These are phyloP conservation scores for Mucuna pruriens DNA, from an alignment of 306 rosid genomes.

Conservation along the genomic window DNA sequence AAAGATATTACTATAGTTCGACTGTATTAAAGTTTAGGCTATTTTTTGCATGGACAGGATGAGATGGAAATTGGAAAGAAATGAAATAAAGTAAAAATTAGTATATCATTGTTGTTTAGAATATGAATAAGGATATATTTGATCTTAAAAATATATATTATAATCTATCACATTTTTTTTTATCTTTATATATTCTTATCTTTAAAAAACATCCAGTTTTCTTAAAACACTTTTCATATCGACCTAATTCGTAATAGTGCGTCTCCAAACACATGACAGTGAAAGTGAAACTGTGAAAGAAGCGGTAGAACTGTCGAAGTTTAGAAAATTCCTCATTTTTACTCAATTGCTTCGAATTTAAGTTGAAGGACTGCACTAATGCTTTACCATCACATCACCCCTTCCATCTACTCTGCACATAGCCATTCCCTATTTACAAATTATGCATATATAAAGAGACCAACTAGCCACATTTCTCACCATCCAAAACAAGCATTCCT, in stretches of 20 bases:
- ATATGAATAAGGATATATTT: too few relatives aligned
- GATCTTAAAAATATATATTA: too few relatives aligned
- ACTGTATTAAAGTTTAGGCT: too few relatives aligned
- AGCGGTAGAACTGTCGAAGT: not conserved
- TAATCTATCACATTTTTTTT: not conserved
- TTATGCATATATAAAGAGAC: conserved; percentile 35
- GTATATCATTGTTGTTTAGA: too few relatives aligned
- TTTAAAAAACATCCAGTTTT: not conserved
- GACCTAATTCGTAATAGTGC: not conserved
- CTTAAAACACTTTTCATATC: not conserved
- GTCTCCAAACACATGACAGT: not conserved
- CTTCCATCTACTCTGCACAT: conserved; percentile 3
- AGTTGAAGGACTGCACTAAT: conserved; percentile 42
- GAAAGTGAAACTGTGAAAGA: not conserved
- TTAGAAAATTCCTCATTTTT: not conserved
- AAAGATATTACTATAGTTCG: too few relatives aligned
- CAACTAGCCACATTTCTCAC: conserved; percentile 20
- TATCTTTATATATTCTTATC: not conserved
- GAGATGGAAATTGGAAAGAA: too few relatives aligned
- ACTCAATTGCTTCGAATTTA: conserved; percentile 53
- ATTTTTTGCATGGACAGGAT: too few relatives aligned
- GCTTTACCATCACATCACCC: conserved; percentile 44
- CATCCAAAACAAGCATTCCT: conserved; percentile 27
- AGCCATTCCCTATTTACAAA: not conserved
- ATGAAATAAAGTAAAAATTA: too few relatives aligned